Base-by-base conservation (phyloP, 768 basidiomycete species). In the Brasilioporus rufonigricans region DNA sequence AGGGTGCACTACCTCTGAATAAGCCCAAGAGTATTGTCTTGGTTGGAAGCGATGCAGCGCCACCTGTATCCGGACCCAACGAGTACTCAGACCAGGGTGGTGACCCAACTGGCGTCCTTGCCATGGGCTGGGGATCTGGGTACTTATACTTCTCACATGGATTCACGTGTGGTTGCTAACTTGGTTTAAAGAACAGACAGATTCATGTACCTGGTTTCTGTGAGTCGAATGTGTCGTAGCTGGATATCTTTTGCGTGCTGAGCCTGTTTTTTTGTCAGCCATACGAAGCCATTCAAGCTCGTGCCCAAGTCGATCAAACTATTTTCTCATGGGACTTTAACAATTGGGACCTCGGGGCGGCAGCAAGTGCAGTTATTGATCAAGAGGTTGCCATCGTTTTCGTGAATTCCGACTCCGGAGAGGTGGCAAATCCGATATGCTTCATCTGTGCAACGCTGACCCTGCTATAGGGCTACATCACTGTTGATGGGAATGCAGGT, bases 81-180 rank as follows among this genome's bases (percentile, higher is more conserved):
- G 78, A 83, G 49, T 91, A 83, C 49, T 19, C 71, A 9, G 87
- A 91, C 58, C 81, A 71, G 24, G 83, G 80, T 45, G 84, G 85
- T 24, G 72, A 75, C 43, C 70, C 74, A 29, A 81, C 79, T 45
- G 92, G 92, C 11, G 77, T 88, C 18, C 77, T 97, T 21, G 92
- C 91, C 9, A 87, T 93, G 86, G 93, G 93, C 14, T 97, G 94
- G 94, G 94, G 92, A 35, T 89, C 86, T 47, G 92, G 91, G 71
- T 77, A 43, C 36, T 72, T 61, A 14, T 52, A 9, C 1, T n/a
- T 16, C 7, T 48, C 0, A 10, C 11, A 36, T 18, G 8, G 5
- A 16, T 39, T 21, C 1, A 10, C 10, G 7, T 39, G 32, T 10
- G n/a, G 10, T 39, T 24, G 49, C 49, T 64, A 26, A 57, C 41